These are phyloP conservation scores for Pseudocercospora fijiensis DNA, from an alignment of 2,329 filamentous ascomycete genomes.

Conservation along the genomic window DNA sequence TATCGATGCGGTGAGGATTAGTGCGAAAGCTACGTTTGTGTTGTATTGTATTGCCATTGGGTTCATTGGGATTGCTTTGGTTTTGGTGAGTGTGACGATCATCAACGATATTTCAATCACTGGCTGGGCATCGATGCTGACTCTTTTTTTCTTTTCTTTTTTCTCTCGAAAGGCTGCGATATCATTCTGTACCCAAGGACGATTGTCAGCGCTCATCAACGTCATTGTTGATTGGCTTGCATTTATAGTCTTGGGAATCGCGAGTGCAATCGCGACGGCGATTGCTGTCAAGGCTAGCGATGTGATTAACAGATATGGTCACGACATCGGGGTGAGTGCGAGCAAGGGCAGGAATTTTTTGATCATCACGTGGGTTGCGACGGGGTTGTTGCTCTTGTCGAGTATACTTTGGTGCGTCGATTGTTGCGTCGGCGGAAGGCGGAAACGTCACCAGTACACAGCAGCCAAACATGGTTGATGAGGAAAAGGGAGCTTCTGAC, in stretches of 20 bases:
- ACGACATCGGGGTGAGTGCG: constrained; percentile 51
- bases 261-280: constrained; percentile 72
- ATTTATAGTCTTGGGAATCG: constrained; percentile 63
- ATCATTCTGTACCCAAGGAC: constrained; percentile 47
- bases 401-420: constrained; percentile 34
- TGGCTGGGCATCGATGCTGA: background rate
- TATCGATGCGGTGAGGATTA: constrained; percentile 51
- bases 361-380: constrained; percentile 60
- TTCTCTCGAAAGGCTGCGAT: constrained; percentile 39
- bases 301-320: constrained; percentile 55
- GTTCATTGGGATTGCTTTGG: constrained; percentile 52
- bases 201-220: constrained; percentile 52
- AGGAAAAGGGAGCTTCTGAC: background rate
- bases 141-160: too few species aligned
- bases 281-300: constrained; percentile 55
- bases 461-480: constrained; percentile 13
- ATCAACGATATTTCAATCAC: background rate
- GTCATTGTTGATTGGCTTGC: constrained; percentile 52
- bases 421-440: constrained; percentile 23
- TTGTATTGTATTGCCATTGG: constrained; percentile 60
- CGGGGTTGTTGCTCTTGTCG: constrained; percentile 36
- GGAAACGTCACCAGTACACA: background rate
- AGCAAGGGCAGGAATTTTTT: constrained; percentile 56
- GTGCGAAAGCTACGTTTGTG: constrained; percentile 55
- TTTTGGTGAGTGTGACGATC: constrained; percentile 34